phyloP scores from a whole-genome alignment of 805 yeast species.

The Jamesozyma jinghongensis region DNA sequence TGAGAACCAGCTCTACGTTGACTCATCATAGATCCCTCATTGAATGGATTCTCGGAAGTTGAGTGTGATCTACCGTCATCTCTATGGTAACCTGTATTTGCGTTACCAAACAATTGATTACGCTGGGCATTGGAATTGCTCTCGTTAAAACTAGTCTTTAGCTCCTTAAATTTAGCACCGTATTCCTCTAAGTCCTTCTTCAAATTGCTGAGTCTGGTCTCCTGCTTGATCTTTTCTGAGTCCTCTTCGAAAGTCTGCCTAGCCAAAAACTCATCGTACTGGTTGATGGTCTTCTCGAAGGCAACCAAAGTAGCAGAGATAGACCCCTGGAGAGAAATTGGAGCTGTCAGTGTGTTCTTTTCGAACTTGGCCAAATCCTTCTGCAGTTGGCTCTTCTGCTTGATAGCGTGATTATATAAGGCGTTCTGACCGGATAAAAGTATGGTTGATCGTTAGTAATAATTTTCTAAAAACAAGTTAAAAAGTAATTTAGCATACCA shows the following conservation, averaged over 20 bases:
- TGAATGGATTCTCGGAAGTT: conserved; percentile 17
- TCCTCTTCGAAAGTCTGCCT: conserved; percentile 40
- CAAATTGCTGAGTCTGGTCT: conserved; percentile 53
- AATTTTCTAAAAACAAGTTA: no score
- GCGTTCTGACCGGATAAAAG: conserved; percentile 50
- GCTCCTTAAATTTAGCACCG: conserved; percentile 26
- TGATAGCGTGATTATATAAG: conserved; percentile 79
- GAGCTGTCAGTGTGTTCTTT: conserved; percentile 51
- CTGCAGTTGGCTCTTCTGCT: conserved; percentile 66
- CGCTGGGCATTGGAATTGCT: conserved; percentile 9
- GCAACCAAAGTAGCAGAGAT: conserved; percentile 56
- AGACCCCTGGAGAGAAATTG: conserved; percentile 61
- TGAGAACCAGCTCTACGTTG: conserved; percentile 26
- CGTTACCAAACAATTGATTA: conserved; percentile 15
- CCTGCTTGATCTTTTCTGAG: conserved; percentile 35
- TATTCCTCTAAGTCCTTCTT: conserved; percentile 31
- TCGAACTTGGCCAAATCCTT: conserved; percentile 63
- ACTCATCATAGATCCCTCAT: conserved; percentile 20
- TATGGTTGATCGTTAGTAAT: neutral
- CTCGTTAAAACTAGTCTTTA: conserved; percentile 25
- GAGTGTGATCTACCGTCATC: neutral
- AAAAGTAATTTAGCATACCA: no score
- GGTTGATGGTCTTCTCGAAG: conserved; percentile 65
- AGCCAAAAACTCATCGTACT: conserved; percentile 35
- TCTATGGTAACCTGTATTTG: neutral